Conservation (phyloP, 1,284 basidiomycete species). For the Puccinia horiana region DNA sequence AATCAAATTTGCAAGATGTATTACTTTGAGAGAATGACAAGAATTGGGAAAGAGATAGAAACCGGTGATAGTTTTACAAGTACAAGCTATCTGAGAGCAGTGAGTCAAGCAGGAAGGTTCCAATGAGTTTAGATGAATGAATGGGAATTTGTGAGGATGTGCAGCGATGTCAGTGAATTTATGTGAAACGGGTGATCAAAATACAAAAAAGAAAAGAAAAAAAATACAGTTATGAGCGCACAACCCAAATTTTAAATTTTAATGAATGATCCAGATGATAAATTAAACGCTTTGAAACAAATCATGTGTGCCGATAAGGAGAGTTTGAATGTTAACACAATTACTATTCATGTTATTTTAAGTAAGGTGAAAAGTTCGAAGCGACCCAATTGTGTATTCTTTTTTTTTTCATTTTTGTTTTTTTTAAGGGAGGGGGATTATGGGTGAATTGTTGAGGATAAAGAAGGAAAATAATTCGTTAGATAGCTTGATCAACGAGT, state of each 20-base stretch:
- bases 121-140: too few relatives aligned
- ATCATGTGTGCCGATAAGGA: background rate
- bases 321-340: background rate
- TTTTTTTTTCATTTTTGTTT: too few relatives aligned
- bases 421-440: background rate
- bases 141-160: too few relatives aligned
- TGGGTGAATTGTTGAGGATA: background rate
- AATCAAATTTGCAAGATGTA: too few relatives aligned
- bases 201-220: background rate
- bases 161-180: too few relatives aligned
- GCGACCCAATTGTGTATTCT: background rate
- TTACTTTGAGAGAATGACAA: too few relatives aligned
- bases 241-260: too few relatives aligned
- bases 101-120: too few relatives aligned
- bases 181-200: too few relatives aligned
- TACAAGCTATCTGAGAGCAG: too few relatives aligned
- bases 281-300: background rate
- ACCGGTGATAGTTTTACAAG: too few relatives aligned
- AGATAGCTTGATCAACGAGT: background rate
- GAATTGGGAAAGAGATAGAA: too few relatives aligned
- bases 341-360: background rate
- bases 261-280: background rate
- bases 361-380: background rate
- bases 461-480: background rate
- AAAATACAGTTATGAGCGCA: background rate